These are phyloP conservation scores for Talaromyces piceae DNA, from an alignment of 2,329 filamentous ascomycete genomes.

Conservation along the genomic window DNA sequence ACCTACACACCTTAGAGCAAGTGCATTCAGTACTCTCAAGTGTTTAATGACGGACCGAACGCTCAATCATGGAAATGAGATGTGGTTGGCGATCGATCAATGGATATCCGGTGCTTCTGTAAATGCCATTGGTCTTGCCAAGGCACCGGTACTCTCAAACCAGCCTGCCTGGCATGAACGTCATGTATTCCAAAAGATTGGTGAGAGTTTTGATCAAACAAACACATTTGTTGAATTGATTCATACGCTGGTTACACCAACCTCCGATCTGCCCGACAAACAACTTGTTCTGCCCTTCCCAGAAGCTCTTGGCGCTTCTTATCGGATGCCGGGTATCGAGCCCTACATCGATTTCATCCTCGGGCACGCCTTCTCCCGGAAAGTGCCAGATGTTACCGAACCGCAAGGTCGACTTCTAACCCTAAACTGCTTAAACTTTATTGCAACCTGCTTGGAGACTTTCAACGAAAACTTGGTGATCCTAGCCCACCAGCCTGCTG, in stretches of 20 bases:
- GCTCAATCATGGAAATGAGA: constrained; percentile 56
- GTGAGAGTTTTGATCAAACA: constrained; percentile 74
- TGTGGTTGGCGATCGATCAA: constrained; percentile 75
- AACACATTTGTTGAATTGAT: constrained; percentile 77
- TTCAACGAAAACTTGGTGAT: constrained; percentile 94
- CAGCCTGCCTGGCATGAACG: constrained; percentile 42
- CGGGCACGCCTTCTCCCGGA: constrained; percentile 66
- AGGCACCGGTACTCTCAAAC: constrained; percentile 36
- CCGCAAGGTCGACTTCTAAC: constrained; percentile 66
- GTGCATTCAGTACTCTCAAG: constrained; percentile 70
- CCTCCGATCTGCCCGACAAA: constrained; percentile 40
- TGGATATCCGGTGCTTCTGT: constrained; percentile 59
- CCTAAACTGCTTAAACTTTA: constrained; percentile 76
- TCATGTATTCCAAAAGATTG: constrained; percentile 65
- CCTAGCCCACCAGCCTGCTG: constrained; percentile 69
- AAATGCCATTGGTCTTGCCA: constrained; percentile 38
- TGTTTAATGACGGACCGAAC: constrained; percentile 71
- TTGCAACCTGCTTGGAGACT: constrained; percentile 65
- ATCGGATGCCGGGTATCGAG: constrained; percentile 78
- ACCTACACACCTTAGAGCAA: constrained; percentile 69
- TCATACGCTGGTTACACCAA: constrained; percentile 61
- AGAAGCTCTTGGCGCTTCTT: constrained; percentile 69
- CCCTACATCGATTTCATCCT: constrained; percentile 88
- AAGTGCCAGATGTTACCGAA: constrained; percentile 58
- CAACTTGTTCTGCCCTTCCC: constrained; percentile 79